These are phyloP conservation scores for Mycena alexandri DNA, from an alignment of 768 basidiomycete species.

Conservation along the genomic window DNA sequence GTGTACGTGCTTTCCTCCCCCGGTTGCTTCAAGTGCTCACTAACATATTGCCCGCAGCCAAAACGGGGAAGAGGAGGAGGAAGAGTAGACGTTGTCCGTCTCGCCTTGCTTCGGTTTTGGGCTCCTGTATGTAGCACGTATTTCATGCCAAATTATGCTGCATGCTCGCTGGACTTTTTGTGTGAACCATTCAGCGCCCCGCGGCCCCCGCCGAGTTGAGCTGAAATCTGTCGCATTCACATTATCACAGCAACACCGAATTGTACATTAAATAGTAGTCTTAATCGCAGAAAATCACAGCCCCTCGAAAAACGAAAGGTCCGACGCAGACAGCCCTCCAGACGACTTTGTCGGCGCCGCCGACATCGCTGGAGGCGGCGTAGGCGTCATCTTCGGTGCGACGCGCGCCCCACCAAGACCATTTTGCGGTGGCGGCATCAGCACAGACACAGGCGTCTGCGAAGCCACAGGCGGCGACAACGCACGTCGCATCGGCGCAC, in stretches of 20 bases:
- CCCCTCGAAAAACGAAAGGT: slow-evolving; percentile 90
- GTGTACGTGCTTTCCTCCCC: slow-evolving; percentile 62
- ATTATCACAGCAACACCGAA: slow-evolving; percentile 23
- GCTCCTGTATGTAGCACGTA: slow-evolving; percentile 28
- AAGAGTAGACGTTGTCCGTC: slow-evolving; percentile 53
- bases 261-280: slow-evolving; percentile 21
- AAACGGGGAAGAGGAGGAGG: slow-evolving; percentile 65
- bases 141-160: slow-evolving; percentile 30
- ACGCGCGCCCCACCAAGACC: too few species aligned
- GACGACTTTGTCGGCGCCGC: slow-evolving; percentile 43
- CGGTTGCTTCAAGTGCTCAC: slow-evolving; percentile 7
- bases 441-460: slow-evolving; percentile 6
- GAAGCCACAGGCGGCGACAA: slow-evolving; percentile 14
- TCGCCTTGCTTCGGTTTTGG: slow-evolving; percentile 9
- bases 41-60: slow-evolving; percentile 44
- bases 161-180: slow-evolving; percentile 25
- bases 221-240: too few species aligned
- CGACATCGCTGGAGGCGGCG: slow-evolving; percentile 34
- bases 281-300: slow-evolving; percentile 50
- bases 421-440: slow-evolving; percentile 15
- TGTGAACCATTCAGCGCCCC: too few species aligned
- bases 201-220: too few species aligned
- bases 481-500: slow-evolving; percentile 7
- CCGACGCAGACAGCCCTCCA: slow-evolving; percentile 83
- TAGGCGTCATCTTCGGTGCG: slow-evolving; percentile 28